A percentile compares a stretch with the other conserved stretches of the same genome.
These are phyloP conservation scores for Lactifluus pinguis DNA, from an alignment of 768 basidiomycete genomes.

Conservation along the genomic window DNA sequence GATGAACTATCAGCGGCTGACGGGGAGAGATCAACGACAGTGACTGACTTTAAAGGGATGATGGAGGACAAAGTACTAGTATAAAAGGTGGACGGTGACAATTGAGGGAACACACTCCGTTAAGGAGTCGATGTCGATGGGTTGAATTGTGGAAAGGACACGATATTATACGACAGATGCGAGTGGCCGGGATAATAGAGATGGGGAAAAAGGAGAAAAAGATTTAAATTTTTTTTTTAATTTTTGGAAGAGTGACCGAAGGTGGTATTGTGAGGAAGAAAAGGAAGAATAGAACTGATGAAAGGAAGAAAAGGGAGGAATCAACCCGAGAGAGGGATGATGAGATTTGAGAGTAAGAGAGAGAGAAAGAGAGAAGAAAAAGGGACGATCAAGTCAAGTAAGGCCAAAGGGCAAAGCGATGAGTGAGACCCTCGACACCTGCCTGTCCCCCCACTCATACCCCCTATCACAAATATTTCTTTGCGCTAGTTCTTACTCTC, in stretches of 20 bases:
- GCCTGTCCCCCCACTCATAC: not conserved
- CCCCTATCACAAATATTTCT: conserved; percentile 52
- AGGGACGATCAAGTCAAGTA: conserved; percentile 13
- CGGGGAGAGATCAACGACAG: not conserved
- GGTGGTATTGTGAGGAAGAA: not conserved
- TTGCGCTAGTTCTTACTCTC: conserved; percentile 78
- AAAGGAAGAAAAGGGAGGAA: conserved; percentile 21
- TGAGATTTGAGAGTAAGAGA: no score
- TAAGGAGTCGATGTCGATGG: conserved; percentile 4
- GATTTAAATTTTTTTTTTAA: not conserved
- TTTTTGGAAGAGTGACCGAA: not conserved
- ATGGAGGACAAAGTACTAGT: conserved; percentile 8
- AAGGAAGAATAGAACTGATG: conserved; percentile 15
- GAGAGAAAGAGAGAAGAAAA: conserved; percentile 2
- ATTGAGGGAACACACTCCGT: conserved; percentile 8
- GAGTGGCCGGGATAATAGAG: conserved; percentile 12
- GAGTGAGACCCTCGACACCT: not conserved
- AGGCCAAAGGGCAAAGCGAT: conserved; percentile 19
- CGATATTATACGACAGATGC: conserved; percentile 17
- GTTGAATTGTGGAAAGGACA: conserved; percentile 10
- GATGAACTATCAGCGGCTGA: conserved; percentile 10
- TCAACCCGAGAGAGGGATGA: conserved; percentile 3
- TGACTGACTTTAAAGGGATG: conserved; percentile 8
- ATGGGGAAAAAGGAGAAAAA: not conserved
- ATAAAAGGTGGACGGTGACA: conserved; percentile 17